Percentiles rank a stretch among this genome's conserved stretches.
These are phyloP conservation scores for Gyromitra esculenta DNA, from an alignment of 2,329 filamentous ascomycete species.

Conservation along the genomic window DNA sequence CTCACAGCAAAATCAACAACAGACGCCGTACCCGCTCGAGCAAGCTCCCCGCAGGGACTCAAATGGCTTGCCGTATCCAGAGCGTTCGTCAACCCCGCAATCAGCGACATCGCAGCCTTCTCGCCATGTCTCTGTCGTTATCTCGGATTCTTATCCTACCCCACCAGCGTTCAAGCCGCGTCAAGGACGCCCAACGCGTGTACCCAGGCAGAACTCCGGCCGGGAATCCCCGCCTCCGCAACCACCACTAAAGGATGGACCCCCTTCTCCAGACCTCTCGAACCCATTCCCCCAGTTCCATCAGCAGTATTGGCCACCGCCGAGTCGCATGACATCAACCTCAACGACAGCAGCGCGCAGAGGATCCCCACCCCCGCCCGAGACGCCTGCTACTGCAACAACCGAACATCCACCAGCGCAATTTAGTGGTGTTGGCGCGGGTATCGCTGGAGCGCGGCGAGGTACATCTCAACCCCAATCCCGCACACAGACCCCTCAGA, in stretches of 20 bases:
- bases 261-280: constrained; percentile 57
- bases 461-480: constrained; percentile 55
- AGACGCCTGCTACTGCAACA: constrained; percentile 75
- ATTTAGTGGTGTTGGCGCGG: constrained; percentile 25
- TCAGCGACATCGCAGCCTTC: constrained; percentile 48
- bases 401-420: constrained; percentile 36
- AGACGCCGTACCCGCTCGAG: constrained; percentile 44
- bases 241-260: constrained; percentile 40
- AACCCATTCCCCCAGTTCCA: constrained; percentile 65
- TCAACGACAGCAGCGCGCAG: constrained; percentile 91
- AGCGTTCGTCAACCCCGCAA: constrained; percentile 43
- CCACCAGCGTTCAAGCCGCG: constrained; percentile 56
- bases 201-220: constrained; percentile 50
- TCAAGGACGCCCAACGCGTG: constrained; percentile 54
- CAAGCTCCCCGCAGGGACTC: constrained; percentile 33
- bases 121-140: constrained; percentile 55
- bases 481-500: constrained; percentile 60
- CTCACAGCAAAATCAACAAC: constrained; percentile 47
- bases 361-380: constrained; percentile 92
- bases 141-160: constrained; percentile 54
- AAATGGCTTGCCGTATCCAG: constrained; percentile 34
- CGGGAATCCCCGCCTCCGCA: constrained; percentile 54
- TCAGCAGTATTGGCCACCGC: constrained; percentile 72
- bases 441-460: constrained; percentile 20
- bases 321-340: constrained; percentile 86